Base-by-base conservation (phyloP, 2,329 filamentous ascomycete species). In the Pezicula carpinea region DNA sequence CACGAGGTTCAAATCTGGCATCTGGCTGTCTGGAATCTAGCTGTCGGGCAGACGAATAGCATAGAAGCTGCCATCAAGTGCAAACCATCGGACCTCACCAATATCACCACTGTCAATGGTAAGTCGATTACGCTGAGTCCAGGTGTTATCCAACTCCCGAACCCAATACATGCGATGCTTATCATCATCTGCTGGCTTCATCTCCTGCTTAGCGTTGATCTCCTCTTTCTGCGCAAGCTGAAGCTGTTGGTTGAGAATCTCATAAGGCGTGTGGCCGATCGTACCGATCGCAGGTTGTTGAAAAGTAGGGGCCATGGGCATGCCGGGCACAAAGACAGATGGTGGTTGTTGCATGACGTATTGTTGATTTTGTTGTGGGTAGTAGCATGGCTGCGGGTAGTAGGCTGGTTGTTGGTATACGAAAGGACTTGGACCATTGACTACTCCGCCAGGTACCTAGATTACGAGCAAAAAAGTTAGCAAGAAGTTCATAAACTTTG, bases 101-200 rank as follows among this genome's bases (percentile, higher is more conserved):
- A 65, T 60, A 53, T 66, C 65, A 33, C 80, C 71, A 59, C 72
- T 69, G 60, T 84, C 80, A 63, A 85, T 79, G 44, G 77, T 76
- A 63, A 73, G 72, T 26, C 80, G 76, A 62, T 72, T 79, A 61
- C 77, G 74, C 63, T 80, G 71, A 31, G 74, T 76, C 75, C 75
- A 83, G 49, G 75, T 72, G 42, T 77, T 75, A 63, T 84, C 79
- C 54, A 77, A 65, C 66, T 84, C 79, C 48, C 78, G 75, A 56
- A 76, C 72, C 67, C 74, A 79, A 66, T 83, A 85, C 67, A 79
- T 76, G 52, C 79, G 77, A 38, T 70, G 71, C 33, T 76, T 74
- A 63, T 82, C 75, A 53, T 80, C 74, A 58, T 83, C 80, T 17
- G 73, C 71, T 2, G 81, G 81, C 64, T 81, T 79, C 60, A 83